Evolutionary conservation across 306 rosid genomes (phyloP).

Genomic region (Cucurbita ficifolia): DNA sequence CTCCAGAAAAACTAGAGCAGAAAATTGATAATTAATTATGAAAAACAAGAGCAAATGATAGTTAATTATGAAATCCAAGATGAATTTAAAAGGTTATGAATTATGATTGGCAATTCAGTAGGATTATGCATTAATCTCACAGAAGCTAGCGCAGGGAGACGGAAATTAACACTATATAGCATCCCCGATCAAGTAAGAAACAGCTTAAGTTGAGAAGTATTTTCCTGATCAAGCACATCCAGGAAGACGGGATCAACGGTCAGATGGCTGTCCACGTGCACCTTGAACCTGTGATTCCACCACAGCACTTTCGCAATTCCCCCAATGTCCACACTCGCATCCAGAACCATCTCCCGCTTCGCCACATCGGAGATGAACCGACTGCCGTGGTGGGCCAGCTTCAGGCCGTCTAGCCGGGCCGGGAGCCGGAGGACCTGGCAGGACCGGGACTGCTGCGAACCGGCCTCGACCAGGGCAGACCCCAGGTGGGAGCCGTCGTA

Average conservation of each 20-base stretch:
- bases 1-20: neutral
- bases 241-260: constrained; percentile 82
- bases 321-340: constrained; percentile 47
- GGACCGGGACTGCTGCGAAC: constrained; percentile 56
- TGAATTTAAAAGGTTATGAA: too few species aligned
- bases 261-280: constrained; percentile 64
- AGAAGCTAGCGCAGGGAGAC: too few species aligned
- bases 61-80: neutral
- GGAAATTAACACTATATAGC: too few species aligned
- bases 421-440: constrained; percentile 63
- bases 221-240: constrained; percentile 65
- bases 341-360: constrained; percentile 58
- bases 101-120: too few species aligned
- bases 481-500: constrained; percentile 74
- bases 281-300: constrained; percentile 61
- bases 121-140: too few species aligned
- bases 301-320: constrained; percentile 62
- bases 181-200: neutral
- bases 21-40: neutral
- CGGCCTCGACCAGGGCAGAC: constrained; percentile 56
- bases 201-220: constrained; percentile 30
- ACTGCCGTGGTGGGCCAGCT: constrained; percentile 50
- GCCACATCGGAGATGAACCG: constrained; percentile 43
- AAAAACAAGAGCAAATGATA: neutral
- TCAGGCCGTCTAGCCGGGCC: constrained; percentile 44